A percentile compares a stretch with the other conserved stretches of the same genome.
Conservation (phyloP, 2,329 filamentous ascomycete species). For the Mycosphaerelloides madeirae region DNA sequence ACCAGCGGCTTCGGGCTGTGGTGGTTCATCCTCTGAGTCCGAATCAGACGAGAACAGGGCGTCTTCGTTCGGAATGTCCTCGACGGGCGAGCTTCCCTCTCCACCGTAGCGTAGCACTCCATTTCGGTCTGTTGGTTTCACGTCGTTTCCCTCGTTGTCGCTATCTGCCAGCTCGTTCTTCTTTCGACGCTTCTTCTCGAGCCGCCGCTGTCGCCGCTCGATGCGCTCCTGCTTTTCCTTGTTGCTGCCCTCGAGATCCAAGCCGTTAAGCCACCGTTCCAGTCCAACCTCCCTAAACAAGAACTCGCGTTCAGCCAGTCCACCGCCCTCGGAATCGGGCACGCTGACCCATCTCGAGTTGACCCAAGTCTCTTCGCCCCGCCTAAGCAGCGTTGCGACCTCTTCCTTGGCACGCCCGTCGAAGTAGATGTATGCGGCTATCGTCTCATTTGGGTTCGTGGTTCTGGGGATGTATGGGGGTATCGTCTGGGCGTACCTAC, state of each 20-base stretch:
- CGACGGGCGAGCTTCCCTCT: slow-evolving; percentile 68
- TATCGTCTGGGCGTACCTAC: slow-evolving; percentile 55
- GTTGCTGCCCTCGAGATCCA: slow-evolving; percentile 78
- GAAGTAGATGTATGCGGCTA: slow-evolving; percentile 98
- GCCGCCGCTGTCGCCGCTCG: slow-evolving; percentile 49
- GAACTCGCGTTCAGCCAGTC: slow-evolving; percentile 92
- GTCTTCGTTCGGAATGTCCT: slow-evolving; percentile 65
- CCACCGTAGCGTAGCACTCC: slow-evolving; percentile 74
- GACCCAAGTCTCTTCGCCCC: slow-evolving; percentile 97
- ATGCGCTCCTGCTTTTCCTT: slow-evolving; percentile 76
- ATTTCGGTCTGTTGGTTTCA: slow-evolving; percentile 39
- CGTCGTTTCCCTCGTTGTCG: slow-evolving; percentile 46
- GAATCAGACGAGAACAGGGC: slow-evolving; percentile 61
- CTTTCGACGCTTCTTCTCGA: slow-evolving; percentile 82
- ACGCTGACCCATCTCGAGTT: slow-evolving; percentile 98
- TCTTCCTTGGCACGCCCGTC: slow-evolving; percentile 94
- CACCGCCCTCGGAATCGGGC: slow-evolving; percentile 83
- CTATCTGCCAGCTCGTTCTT: slow-evolving; percentile 53
- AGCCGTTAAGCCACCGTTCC: slow-evolving; percentile 91
- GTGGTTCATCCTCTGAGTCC: slow-evolving; percentile 73
- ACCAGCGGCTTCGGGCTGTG: slow-evolving; percentile 82
- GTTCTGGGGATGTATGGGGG: slow-evolving; percentile 89
- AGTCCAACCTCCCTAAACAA: slow-evolving; percentile 94
- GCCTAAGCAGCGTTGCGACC: slow-evolving; percentile 84
- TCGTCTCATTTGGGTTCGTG: slow-evolving; percentile 89